Percentiles rank a stretch among this genome's conserved stretches.
These are phyloP conservation scores for Polygonum aviculare DNA, from an alignment of 148 eudicot species.

Conservation along the genomic window DNA sequence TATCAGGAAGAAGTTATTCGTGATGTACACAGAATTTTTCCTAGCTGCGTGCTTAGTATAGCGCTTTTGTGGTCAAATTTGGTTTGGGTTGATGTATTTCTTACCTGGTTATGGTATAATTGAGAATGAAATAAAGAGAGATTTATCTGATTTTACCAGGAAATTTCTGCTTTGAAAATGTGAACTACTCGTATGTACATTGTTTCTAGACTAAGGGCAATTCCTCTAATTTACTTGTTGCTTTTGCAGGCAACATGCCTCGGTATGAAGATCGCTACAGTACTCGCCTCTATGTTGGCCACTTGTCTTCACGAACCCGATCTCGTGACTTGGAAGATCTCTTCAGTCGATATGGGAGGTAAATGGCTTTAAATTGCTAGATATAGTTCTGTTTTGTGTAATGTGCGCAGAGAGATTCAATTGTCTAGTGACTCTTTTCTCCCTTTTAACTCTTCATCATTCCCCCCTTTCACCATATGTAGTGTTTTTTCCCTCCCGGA, in stretches of 20 bases:
- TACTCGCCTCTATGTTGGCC: conserved; percentile 11
- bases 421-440: not conserved
- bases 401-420: not conserved
- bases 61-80: not conserved
- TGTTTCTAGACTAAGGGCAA: not conserved
- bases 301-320: conserved; percentile 11
- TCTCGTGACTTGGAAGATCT: conserved; percentile 12
- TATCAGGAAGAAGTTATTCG: not conserved
- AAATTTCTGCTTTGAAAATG: not conserved
- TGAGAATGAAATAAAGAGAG: not conserved
- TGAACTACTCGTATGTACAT: not conserved
- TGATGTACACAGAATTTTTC: not conserved
- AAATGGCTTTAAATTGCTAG: not conserved
- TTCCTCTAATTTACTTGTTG: not conserved
- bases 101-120: not conserved
- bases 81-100: not conserved
- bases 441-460: not conserved
- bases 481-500: not conserved
- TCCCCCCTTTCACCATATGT: not conserved
- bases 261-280: conserved; percentile 11
- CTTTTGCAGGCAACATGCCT: conserved; percentile 9
- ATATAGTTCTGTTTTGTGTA: not conserved
- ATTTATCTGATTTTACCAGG: not conserved
- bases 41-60: not conserved
- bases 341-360: conserved; percentile 12